Percentiles rank a stretch among this genome's conserved stretches.
These are phyloP conservation scores for Chiua virens DNA, from an alignment of 768 basidiomycete genomes.

Conservation along the genomic window DNA sequence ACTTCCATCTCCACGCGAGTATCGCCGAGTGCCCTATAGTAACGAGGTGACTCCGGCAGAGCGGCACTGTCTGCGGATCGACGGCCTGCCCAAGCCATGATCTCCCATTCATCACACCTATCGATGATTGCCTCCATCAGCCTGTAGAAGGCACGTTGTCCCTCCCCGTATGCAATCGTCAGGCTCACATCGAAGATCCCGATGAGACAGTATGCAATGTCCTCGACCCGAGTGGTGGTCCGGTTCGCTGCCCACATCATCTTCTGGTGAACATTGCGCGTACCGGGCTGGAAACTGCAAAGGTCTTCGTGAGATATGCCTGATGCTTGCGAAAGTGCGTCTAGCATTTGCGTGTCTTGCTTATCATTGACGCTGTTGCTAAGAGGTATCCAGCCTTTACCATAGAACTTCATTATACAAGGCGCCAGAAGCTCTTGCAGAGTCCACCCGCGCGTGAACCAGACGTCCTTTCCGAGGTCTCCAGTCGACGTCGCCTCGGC, in stretches of 20 bases:
- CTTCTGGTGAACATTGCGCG: slow-evolving; percentile 24
- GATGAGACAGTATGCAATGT: slow-evolving; percentile 33
- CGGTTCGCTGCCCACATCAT: slow-evolving; percentile 36
- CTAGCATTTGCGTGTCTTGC: slow-evolving; percentile 21
- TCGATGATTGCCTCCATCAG: slow-evolving; percentile 30
- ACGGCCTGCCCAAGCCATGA: slow-evolving; percentile 31
- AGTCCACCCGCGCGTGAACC: slow-evolving; percentile 35
- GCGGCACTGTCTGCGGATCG: slow-evolving; percentile 29
- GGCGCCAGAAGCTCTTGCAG: slow-evolving; percentile 31
- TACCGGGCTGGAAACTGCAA: slow-evolving; percentile 24
- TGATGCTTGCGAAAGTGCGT: slow-evolving; percentile 25
- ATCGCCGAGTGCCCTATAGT: slow-evolving; percentile 25
- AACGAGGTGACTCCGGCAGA: slow-evolving; percentile 31
- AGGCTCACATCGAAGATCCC: slow-evolving; percentile 35
- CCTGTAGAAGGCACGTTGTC: slow-evolving; percentile 30
- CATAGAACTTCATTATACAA: slow-evolving; percentile 32
- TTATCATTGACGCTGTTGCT: slow-evolving; percentile 29
- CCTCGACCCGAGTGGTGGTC: slow-evolving; percentile 34
- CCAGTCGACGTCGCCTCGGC: slow-evolving; percentile 30
- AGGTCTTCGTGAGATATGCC: slow-evolving; percentile 27
- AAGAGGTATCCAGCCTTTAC: slow-evolving; percentile 24
- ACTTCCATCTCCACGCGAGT: not conserved
- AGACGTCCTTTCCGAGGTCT: slow-evolving; percentile 26
- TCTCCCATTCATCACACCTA: slow-evolving; percentile 32
- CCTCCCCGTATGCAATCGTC: slow-evolving; percentile 36